Base-by-base conservation (phyloP, 2,329 filamentous ascomycete genomes). In the Talaromyces sp. region DNA sequence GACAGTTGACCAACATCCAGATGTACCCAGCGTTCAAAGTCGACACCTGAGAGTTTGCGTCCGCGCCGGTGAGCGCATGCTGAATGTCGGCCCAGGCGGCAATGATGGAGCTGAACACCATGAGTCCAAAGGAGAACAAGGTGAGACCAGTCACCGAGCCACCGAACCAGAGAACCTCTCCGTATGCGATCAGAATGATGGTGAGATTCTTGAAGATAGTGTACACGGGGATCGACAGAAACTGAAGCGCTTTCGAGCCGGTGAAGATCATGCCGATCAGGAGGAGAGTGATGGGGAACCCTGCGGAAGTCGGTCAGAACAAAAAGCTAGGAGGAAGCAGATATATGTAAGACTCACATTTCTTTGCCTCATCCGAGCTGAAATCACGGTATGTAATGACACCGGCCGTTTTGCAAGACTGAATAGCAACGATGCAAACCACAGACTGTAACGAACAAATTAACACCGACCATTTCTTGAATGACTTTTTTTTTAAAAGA, bases 171-270 rank as follows among this genome's bases (percentile, higher is more conserved):
- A 99, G 84, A 32, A 99, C 93, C 79, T 99, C 95, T 68, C 95
- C 95, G 69, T 99, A 99, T 60, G 95, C 95, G 72, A 98, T 99
- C 66, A 98, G 87, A 71, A 99, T 98, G 76, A 96, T 99, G 64
- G 95, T 98, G 81, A 99, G 79, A 81, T 99, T 99, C 85, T 99
- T 99, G 85, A 99, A 99, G 75, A 99, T 99, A 60, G 95, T 99
- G 80, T 99, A 99, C 28, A 99, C 95, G 27, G 95, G 95, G 60
- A 99, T 96, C 33, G 93, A 97, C 64, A 99, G 89, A 78, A 88
- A 98, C 78, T 97, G 92, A 53, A 99, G 87, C 22, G 95, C 92
- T 81, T 97, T 97, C 71, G 91, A 95, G 71, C 92, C 88, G 60
- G 95, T 98, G 80, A 98, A 99, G 78, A 99, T 98, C 95, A 98